A percentile compares a stretch with the other conserved stretches of the same genome.
Conservation (phyloP, 2,329 filamentous ascomycete species). For the Colletotrichum destructivum region DNA sequence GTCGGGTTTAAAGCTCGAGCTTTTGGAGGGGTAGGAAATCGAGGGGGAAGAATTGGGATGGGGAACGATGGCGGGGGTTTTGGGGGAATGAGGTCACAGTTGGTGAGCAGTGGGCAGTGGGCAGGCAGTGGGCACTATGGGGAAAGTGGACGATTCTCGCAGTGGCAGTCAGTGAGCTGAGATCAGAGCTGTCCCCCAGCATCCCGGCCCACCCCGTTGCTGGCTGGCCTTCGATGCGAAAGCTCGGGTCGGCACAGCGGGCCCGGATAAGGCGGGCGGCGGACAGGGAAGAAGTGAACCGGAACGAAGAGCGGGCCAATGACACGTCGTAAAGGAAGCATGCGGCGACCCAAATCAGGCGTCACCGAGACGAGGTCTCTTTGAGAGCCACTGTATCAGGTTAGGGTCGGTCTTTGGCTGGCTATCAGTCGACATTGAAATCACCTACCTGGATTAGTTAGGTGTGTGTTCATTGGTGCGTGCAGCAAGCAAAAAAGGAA, state of each 20-base stretch:
- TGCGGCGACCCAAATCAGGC: constrained; percentile 9
- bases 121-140: constrained; percentile 21
- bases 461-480: no score
- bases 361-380: neutral
- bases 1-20: neutral
- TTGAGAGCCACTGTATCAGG: neutral
- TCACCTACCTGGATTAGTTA: no score
- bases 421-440: no score
- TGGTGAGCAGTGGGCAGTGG: neutral
- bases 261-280: constrained; percentile 19
- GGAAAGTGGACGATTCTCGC: constrained; percentile 10
- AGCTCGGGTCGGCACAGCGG: constrained; percentile 10
- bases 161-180: neutral
- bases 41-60: constrained; percentile 7
- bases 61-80: constrained; percentile 32
- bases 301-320: constrained; percentile 21
- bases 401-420: no score
- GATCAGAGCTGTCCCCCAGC: neutral
- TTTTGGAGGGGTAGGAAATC: constrained; percentile 21
- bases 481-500: no score
- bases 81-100: constrained; percentile 32
- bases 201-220: neutral
- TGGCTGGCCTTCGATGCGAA: neutral
- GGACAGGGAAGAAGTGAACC: constrained; percentile 5
- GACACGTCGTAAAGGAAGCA: constrained; percentile 6